Evolutionary conservation across 2,329 filamentous ascomycete species (phyloP).

Genomic region (Thelonectria blattea): DNA sequence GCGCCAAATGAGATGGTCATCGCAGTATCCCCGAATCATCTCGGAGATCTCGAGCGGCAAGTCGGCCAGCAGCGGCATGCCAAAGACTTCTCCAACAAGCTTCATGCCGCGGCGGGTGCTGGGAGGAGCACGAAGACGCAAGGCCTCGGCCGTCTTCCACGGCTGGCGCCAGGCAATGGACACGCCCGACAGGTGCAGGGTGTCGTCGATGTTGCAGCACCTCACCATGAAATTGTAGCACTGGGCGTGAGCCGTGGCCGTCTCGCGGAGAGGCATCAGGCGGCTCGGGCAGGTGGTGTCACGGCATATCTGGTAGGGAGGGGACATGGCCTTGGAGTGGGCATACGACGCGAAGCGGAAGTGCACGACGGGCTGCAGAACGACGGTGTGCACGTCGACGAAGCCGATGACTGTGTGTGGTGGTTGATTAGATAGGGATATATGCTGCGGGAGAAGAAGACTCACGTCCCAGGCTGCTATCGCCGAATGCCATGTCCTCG

Average conservation of each 20-base stretch:
- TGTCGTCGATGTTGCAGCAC: not conserved
- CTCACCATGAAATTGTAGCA: not conserved
- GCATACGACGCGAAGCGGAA: not conserved
- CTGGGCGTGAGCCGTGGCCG: not conserved
- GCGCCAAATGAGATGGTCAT: not conserved
- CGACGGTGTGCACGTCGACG: not conserved
- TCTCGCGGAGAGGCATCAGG: not conserved
- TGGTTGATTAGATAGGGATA: not conserved
- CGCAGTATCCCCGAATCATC: not conserved
- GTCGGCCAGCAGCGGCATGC: not conserved
- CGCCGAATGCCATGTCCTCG: not conserved
- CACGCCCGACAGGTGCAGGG: not conserved
- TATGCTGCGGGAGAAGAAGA: not conserved
- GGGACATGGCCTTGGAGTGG: not conserved
- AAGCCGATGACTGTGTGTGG: not conserved
- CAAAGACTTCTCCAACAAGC: not conserved
- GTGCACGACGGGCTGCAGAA: not conserved
- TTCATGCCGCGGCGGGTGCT: not conserved
- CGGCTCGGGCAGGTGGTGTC: not conserved
- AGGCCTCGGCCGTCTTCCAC: not conserved
- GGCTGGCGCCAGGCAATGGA: not conserved
- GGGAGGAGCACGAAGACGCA: not conserved
- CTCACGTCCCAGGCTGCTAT: not conserved
- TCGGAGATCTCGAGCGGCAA: not conserved
- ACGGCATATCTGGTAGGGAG: not conserved